Evolutionary conservation across 108 stramenopile genomes (phyloP).

Genomic region (Fragilariopsis cylindrus): DNA sequence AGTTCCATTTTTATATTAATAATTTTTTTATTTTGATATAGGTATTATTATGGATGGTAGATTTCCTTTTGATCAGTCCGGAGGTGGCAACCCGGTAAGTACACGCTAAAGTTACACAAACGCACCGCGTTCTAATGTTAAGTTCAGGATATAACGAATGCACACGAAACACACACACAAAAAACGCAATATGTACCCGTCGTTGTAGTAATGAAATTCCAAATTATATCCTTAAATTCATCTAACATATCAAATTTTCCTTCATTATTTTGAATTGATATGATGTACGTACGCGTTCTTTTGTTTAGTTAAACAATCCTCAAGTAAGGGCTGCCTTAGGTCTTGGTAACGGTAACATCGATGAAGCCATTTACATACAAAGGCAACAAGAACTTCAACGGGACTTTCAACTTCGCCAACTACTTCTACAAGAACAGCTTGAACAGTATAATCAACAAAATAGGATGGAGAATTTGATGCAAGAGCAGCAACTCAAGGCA

Average conservation of each 20-base stretch:
- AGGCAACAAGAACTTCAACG: constrained; percentile 48
- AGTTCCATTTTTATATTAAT: no score
- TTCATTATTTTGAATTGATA: neutral
- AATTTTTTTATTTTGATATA: no score
- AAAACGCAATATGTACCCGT: neutral
- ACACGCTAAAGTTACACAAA: neutral
- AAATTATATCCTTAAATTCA: neutral
- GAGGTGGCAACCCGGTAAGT: constrained; percentile 28
- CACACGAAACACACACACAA: neutral
- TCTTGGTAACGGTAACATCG: constrained; percentile 20
- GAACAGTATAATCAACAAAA: constrained; percentile 47
- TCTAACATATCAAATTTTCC: neutral
- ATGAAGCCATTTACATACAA: constrained; percentile 38
- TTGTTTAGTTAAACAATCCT: constrained; percentile 15
- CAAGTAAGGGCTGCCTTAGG: constrained; percentile 54
- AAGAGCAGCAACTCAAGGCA: constrained; percentile 40
- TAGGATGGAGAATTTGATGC: constrained; percentile 19
- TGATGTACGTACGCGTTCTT: neutral
- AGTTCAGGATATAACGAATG: neutral
- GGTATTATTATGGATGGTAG: constrained; percentile 36
- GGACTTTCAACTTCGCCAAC: constrained; percentile 45
- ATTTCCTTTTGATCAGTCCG: constrained; percentile 41
- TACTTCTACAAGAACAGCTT: constrained; percentile 53
- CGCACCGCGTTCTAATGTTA: neutral
- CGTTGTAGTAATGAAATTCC: neutral